phyloP scores from a whole-genome alignment of 1,284 basidiomycete genomes.

The Retiboletus fuscus region DNA sequence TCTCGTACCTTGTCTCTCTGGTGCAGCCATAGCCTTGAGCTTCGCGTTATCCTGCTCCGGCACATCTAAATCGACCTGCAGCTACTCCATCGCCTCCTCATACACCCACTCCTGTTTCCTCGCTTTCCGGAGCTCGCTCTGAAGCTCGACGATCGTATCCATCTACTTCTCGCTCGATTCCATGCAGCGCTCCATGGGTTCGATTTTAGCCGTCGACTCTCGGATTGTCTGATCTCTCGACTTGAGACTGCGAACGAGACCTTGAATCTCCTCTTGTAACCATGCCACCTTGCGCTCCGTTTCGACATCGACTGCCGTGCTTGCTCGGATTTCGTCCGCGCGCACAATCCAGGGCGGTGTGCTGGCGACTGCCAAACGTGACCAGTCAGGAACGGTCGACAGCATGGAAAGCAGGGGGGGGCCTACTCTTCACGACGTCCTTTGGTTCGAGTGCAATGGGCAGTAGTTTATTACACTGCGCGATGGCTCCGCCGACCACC shows the following conservation, averaged over 20 bases:
- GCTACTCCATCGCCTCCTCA: conserved; percentile 92
- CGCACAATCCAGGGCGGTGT: conserved; percentile 89
- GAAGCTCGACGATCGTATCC: conserved; percentile 85
- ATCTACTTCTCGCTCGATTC: conserved; percentile 91
- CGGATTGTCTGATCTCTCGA: conserved; percentile 90
- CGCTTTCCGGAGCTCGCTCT: conserved; percentile 82
- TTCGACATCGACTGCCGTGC: conserved; percentile 87
- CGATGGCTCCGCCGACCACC: conserved; percentile 76
- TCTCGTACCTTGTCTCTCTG: conserved; percentile 73
- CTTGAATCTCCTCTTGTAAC: conserved; percentile 90
- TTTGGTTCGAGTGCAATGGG: conserved; percentile 79
- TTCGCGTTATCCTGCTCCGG: conserved; percentile 90
- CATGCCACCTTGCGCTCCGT: conserved; percentile 89
- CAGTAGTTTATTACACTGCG: conserved; percentile 73
- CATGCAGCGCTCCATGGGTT: conserved; percentile 92
- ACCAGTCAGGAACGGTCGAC: conserved; percentile 11
- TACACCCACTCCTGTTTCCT: conserved; percentile 90
- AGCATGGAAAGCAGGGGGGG: not conserved
- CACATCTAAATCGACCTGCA: conserved; percentile 89
- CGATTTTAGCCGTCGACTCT: conserved; percentile 91
- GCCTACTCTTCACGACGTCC: conserved; percentile 81
- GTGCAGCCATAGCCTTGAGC: conserved; percentile 75
- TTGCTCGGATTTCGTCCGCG: conserved; percentile 88
- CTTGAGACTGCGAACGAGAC: conserved; percentile 85
- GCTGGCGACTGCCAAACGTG: conserved; percentile 68